Base-by-base conservation (phyloP, 106 monocot species). In the Posidonia australis region DNA sequence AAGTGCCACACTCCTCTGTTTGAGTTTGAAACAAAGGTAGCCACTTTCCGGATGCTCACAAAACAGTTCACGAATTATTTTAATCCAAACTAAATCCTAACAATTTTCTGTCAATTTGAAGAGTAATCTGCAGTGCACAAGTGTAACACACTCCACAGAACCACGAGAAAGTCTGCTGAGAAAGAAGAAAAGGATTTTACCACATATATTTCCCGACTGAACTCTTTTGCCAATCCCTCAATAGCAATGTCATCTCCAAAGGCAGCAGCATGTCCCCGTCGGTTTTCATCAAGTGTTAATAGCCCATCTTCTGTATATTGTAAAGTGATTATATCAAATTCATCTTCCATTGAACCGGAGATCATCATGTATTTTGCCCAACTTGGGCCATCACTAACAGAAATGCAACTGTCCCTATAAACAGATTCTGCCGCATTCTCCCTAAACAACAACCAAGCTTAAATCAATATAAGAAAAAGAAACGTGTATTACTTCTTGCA, bases 201-300 rank as follows among this genome's bases (percentile, higher is more conserved):
- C 89, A 89, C 89, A 72, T 77, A 94, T 3, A 94, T 77, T 74
- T 89, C 83, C 9, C 89, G 68, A 67, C 76, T 76, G 69, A 89
- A 89, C 51, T 89, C 89, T 0, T 89, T 89, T 23, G 93, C 86
- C 21, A 94, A 69, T 71, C 84, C 76, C 55, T 82, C 86, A 48
- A 94, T 84, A 13, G 93, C 93, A 46, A 89, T 86, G 42, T 94
- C 93, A 72, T 94, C 93, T 2, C 93, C 93, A 63, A 94, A 94
- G 0, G 93, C 89, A 0, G 84, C 89, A 3, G 89, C 93, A 71
- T 69, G 76, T 20, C 93, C 93, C 28, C 51, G 73, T 20, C 78
- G 54, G 62, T 94, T 94, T 68, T 94, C 93, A 65, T 94, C 93
- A 4, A 94, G 64, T 0, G 68, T 79, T 23, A 89, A 69, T 55